Conservation (phyloP, 2,329 filamentous ascomycete genomes). For the Sarocladium kiliense region DNA sequence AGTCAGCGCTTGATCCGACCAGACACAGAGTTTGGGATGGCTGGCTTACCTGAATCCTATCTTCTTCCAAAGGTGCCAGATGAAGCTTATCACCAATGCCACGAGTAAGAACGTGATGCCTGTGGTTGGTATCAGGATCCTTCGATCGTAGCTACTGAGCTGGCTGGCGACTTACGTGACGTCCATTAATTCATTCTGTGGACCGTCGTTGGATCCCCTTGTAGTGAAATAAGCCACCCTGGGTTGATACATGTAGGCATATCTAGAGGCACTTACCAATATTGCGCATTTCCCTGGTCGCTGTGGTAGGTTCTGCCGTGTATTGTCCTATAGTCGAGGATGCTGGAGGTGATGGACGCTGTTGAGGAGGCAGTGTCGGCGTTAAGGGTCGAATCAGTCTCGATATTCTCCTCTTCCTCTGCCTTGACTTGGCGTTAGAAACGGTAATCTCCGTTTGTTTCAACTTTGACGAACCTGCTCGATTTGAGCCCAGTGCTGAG, state of each 20-base stretch:
- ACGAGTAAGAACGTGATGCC: slow-evolving; percentile 19
- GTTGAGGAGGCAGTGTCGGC: slow-evolving; percentile 15
- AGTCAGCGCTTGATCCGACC: neutral
- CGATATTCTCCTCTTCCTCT: neutral
- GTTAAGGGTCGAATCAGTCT: neutral
- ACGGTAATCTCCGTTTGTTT: neutral
- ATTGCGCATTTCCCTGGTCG: slow-evolving; percentile 19
- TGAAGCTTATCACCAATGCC: slow-evolving; percentile 16
- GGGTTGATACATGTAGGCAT: too few relatives aligned
- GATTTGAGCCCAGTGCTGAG: neutral
- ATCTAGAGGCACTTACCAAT: slow-evolving; percentile 17
- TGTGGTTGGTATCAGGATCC: slow-evolving; percentile 10
- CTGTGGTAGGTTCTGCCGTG: slow-evolving; percentile 25
- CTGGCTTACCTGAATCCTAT: slow-evolving; percentile 12
- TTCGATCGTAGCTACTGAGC: too few relatives aligned
- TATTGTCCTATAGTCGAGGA: slow-evolving; percentile 24
- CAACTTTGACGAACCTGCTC: neutral
- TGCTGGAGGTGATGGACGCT: slow-evolving; percentile 25
- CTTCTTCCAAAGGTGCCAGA: slow-evolving; percentile 11
- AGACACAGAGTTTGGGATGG: neutral
- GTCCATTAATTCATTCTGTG: slow-evolving; percentile 24
- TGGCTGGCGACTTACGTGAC: slow-evolving; percentile 17
- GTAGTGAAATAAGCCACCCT: neutral
- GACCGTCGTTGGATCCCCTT: slow-evolving; percentile 24
- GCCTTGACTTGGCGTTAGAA: neutral